Evolutionary conservation across 2,329 filamentous ascomycete genomes (phyloP).

Genomic region (Colletotrichum sp.): DNA sequence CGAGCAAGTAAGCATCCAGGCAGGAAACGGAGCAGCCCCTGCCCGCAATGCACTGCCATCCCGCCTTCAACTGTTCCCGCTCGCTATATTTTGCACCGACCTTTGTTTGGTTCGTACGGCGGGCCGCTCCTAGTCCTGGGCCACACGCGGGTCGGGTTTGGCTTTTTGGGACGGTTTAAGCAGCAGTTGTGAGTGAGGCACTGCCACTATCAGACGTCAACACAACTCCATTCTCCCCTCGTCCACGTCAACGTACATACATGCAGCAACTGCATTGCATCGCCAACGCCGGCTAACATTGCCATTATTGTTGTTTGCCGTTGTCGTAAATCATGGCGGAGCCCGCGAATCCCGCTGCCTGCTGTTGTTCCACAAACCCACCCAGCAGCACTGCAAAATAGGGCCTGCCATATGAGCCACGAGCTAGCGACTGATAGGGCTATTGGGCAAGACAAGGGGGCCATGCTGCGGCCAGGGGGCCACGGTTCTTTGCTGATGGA

Average conservation of each 20-base stretch:
- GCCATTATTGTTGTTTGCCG: not conserved
- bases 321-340: not conserved
- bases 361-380: not conserved
- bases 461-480: slow-evolving; percentile 8
- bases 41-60: not conserved
- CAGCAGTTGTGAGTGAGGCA: not conserved
- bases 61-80: not conserved
- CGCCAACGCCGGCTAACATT: not conserved
- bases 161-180: not conserved
- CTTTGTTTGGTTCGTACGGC: not conserved
- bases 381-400: not conserved
- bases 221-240: not conserved
- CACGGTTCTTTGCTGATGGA: not conserved
- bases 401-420: not conserved
- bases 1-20: not conserved
- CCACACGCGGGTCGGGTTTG: not conserved
- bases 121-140: not conserved
- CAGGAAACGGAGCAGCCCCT: not conserved
- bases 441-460: slow-evolving; percentile 17
- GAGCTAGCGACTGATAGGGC: slow-evolving; percentile 7
- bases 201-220: not conserved
- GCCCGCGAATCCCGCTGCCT: slow-evolving; percentile 2
- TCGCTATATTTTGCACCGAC: not conserved
- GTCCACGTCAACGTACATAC: slow-evolving; percentile 1
- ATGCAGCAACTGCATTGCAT: not conserved